Base-by-base conservation (phyloP, 441 rosid genomes). In the Euphorbia schlechtendalii region DNA sequence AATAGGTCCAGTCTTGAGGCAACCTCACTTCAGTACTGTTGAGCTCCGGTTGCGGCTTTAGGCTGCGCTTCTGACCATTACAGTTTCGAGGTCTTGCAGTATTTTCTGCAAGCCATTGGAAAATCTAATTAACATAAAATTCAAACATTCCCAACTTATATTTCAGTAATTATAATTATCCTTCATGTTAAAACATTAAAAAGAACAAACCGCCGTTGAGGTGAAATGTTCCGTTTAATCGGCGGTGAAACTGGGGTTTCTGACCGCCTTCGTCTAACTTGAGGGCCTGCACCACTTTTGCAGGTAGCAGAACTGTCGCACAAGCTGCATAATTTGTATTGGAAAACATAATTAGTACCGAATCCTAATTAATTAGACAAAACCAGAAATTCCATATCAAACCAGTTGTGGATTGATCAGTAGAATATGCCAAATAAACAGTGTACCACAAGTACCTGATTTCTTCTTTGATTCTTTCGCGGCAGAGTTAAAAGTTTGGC, bases 1-100 rank as follows among this genome's bases (percentile, higher is more conserved):
- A 86, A 54, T 77, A 83, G 22, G 86, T 81, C 92, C 92, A 86
- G 61, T 86, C 92, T 65, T 70, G 84, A 0, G 92, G 89, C 38
- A 86, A 74, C 71, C 77, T 61, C 56, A 74, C 52, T 61, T 84
- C 92, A 1, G 30, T 64, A 52, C 46, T 59, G 58, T 57, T 71
- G 48, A 61, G 48, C 1, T 30, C 79, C 24, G 66, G 66, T 21
- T 69, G 80, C 20, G 71, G 61, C 72, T 74, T 72, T 27, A 34
- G 25, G 43, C 22, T 72, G 41, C 77, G 76, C 63, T 45, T 75
- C 69, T 56, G 83, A 1, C 6, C 41, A 28, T 67, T 67, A 30
- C 64, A 61, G n/a, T 69, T 70, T 4, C 72, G 52, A 45, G 28
- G 36, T 65, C 77, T 77, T 38, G 58, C 6, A 4, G 63, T 70